phyloP scores from a whole-genome alignment of 2,329 filamentous ascomycete species.

The Beauveria sp. region DNA sequence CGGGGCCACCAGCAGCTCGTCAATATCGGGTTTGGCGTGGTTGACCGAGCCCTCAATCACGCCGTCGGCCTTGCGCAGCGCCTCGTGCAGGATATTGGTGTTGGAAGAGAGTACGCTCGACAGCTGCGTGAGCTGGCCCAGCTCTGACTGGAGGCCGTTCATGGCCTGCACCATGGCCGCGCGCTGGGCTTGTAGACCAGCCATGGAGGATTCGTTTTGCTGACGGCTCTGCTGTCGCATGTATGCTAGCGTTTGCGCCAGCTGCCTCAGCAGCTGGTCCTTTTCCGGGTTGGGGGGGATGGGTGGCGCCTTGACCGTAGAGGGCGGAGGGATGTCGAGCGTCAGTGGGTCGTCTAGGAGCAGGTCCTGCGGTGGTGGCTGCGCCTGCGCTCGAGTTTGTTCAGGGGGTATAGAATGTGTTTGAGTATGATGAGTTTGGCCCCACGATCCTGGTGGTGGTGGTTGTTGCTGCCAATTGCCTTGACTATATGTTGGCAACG shows the following conservation, averaged over 20 bases:
- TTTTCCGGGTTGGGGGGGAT: slow-evolving; percentile 96
- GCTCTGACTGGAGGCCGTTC: slow-evolving; percentile 63
- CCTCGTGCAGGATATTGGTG: slow-evolving; percentile 67
- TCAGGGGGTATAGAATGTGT: slow-evolving; percentile 23
- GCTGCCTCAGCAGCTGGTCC: slow-evolving; percentile 71
- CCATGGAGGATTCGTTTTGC: slow-evolving; percentile 67
- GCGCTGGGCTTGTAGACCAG: slow-evolving; percentile 71
- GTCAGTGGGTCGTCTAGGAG: slow-evolving; percentile 51
- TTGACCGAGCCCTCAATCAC: slow-evolving; percentile 67
- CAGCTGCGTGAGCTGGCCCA: slow-evolving; percentile 62
- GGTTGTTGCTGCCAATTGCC: slow-evolving; percentile 15
- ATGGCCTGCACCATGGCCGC: slow-evolving; percentile 66
- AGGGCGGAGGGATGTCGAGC: slow-evolving; percentile 39
- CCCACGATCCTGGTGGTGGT: slow-evolving; percentile 19
- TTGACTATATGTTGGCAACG: slow-evolving; percentile 19
- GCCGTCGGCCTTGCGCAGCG: slow-evolving; percentile 69
- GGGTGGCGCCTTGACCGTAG: slow-evolving; percentile 62
- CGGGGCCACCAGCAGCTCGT: slow-evolving; percentile 87
- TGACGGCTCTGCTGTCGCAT: slow-evolving; percentile 61
- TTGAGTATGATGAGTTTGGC: slow-evolving; percentile 16
- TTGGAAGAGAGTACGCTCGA: slow-evolving; percentile 67
- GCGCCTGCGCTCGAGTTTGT: slow-evolving; percentile 16
- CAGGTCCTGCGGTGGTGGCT: slow-evolving; percentile 37
- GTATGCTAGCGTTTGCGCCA: slow-evolving; percentile 61
- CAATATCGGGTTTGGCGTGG: slow-evolving; percentile 67